Evolutionary conservation across 2,329 filamentous ascomycete genomes (phyloP), one percentile per base, ranked within the genome.

Genomic region (Fusarium napiforme): DNA sequence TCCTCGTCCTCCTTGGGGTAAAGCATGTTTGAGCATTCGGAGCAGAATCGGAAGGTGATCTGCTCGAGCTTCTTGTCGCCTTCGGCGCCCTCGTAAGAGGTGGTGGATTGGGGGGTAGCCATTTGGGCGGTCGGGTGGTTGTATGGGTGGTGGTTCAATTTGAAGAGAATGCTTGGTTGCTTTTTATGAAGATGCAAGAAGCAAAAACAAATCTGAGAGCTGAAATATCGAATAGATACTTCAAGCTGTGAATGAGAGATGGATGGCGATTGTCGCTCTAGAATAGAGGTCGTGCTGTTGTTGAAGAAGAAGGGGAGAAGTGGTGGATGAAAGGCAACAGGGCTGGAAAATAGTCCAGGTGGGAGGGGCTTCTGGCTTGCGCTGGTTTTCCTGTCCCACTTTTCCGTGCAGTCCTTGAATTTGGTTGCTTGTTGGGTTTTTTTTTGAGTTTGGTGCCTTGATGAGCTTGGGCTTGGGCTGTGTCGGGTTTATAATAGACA

Each of bases 11-110:
- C 97, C 84, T 97, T 96, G 57, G 96, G 96, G 81, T 98, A 98
- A 62, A 99, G 88, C 89, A 99, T 93, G 87, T 99, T 99, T 78
- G 95, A 97, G 86, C 96, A 99, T 88, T 99, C 96, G 78, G 94
- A 95, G 87, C 96, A 99, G 88, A 99, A 99, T 80, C 94, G 93
- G 84, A 98, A 99, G 53, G 94, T 95, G 83, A 98, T 95, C 83
- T 97, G 94, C 84, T 96, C 91, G 74, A 87, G 85, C 76, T 86
- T 86, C 78, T 87, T 87, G 78, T 87, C 85, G 67, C 79, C 82
- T 57, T 80, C 79, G 28, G 81, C 79, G 73, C 78, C 82, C 50
- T 85, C 84, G 73, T 84, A 79, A 37, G 83, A 83, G 60, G 81
- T 80, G 50, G 84, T 87, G 34, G 88, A 87, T 70, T 87, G 84